A percentile compares a stretch with the other conserved stretches of the same genome.
Evolutionary conservation across 148 eudicot genomes (phyloP).

Genomic region (Camellia granthamiana): DNA sequence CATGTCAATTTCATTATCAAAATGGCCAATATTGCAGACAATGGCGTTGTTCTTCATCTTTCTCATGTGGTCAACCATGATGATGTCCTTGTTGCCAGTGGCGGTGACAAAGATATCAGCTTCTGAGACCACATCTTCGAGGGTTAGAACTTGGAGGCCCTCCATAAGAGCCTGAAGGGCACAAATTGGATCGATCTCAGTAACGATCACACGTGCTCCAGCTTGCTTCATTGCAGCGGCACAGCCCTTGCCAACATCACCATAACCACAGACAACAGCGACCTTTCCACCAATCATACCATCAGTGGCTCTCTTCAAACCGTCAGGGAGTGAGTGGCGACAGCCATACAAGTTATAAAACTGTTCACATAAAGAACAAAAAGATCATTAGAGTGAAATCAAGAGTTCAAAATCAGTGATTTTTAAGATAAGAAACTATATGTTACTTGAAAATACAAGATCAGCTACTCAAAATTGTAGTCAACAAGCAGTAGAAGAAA

Average conservation of each 20-base stretch:
- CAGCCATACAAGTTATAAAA: conserved; percentile 98
- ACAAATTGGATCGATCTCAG: conserved; percentile 93
- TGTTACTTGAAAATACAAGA: neutral
- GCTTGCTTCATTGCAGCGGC: conserved; percentile 82
- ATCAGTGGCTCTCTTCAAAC: no score
- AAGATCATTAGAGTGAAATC: conserved; percentile 7
- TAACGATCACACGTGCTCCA: conserved; percentile 28
- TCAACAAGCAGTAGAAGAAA: no score
- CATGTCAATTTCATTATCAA: conserved; percentile 96
- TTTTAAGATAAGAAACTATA: neutral
- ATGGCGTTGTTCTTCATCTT: conserved; percentile 99
- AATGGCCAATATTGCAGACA: conserved; percentile 97
- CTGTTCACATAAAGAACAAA: conserved; percentile 31
- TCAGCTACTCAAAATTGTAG: neutral
- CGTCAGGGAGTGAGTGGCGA: conserved; percentile 47
- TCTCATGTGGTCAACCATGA: conserved; percentile 87
- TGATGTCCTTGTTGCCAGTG: conserved; percentile 98
- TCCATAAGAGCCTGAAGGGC: conserved; percentile 94
- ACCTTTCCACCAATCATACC: no score
- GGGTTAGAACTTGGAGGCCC: conserved; percentile 21
- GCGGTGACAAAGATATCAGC: conserved; percentile 45
- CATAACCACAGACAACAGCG: no score
- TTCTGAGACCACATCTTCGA: conserved; percentile 54
- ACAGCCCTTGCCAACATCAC: conserved; percentile 69
- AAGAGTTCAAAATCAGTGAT: neutral